Evolutionary conservation across 2,329 filamentous ascomycete genomes (phyloP).

Genomic region (Fusarium foetens): DNA sequence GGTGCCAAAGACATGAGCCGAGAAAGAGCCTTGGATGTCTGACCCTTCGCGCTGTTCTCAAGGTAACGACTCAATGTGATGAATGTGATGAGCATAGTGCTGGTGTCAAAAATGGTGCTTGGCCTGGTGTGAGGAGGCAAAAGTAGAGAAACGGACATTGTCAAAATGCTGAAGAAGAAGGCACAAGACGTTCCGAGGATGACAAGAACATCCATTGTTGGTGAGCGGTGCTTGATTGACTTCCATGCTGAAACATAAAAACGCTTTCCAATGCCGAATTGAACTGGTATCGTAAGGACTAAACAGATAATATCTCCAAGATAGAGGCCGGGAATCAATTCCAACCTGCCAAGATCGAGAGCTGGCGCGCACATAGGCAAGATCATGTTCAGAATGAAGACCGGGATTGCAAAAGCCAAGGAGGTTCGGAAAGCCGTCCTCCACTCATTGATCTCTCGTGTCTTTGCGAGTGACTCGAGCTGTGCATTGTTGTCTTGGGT

Average conservation of each 20-base stretch:
- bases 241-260: slow-evolving; percentile 96
- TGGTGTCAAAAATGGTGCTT: slow-evolving; percentile 94
- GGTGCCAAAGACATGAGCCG: slow-evolving; percentile 95
- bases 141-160: slow-evolving; percentile 85
- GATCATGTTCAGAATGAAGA: slow-evolving; percentile 93
- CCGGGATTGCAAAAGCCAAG: slow-evolving; percentile 83
- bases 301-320: slow-evolving; percentile 90
- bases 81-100: slow-evolving; percentile 98
- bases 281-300: slow-evolving; percentile 86
- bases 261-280: slow-evolving; percentile 94
- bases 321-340: slow-evolving; percentile 79
- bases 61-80: slow-evolving; percentile 90
- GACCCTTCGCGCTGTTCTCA: slow-evolving; percentile 94
- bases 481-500: slow-evolving; percentile 97
- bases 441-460: slow-evolving; percentile 96
- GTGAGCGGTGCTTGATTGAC: slow-evolving; percentile 87
- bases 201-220: slow-evolving; percentile 97
- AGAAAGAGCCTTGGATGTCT: slow-evolving; percentile 94
- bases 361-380: slow-evolving; percentile 84
- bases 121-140: slow-evolving; percentile 82
- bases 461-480: slow-evolving; percentile 94
- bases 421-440: slow-evolving; percentile 81
- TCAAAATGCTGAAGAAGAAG: slow-evolving; percentile 92
- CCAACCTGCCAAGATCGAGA: slow-evolving; percentile 79
- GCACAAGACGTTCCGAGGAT: slow-evolving; percentile 93